A percentile compares a stretch with the other conserved stretches of the same genome.
phyloP scores from a whole-genome alignment of 305 asterid genomes.

The Plantago lanceolata region DNA sequence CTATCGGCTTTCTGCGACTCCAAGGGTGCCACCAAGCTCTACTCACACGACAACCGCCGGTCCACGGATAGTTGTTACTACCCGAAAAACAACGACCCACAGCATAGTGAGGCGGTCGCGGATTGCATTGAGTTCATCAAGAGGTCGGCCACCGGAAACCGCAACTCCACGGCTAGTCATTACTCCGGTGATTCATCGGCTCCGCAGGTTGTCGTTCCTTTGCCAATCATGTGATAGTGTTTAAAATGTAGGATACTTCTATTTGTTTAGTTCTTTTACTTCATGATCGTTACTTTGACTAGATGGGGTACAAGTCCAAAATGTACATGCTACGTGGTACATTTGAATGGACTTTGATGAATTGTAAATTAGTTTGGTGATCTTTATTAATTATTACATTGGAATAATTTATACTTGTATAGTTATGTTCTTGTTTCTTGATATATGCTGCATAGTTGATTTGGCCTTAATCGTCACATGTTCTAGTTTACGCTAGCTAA shows the following conservation, averaged over 20 bases:
- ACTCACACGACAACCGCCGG: constrained; percentile 5
- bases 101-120: constrained; percentile 58
- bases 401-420: no score
- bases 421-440: no score
- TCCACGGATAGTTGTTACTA: constrained; percentile 16
- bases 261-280: neutral
- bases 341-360: no score
- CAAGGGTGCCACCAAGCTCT: constrained; percentile 23
- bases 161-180: constrained; percentile 22
- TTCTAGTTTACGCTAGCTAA: no score
- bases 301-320: no score
- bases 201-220: constrained; percentile 16
- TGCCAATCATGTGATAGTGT: constrained; percentile 28
- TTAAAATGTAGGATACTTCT: neutral
- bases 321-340: no score
- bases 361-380: no score
- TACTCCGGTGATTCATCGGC: constrained; percentile 1
- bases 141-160: constrained; percentile 36
- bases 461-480: no score
- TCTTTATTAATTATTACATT: no score
- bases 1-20: constrained; percentile 54
- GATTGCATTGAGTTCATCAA: constrained; percentile 65
- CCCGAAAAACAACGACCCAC: constrained; percentile 31
- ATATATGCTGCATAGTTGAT: no score
- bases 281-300: neutral